Conservation (phyloP, 2,329 filamentous ascomycete species). For the Ophiostoma ulmi region DNA sequence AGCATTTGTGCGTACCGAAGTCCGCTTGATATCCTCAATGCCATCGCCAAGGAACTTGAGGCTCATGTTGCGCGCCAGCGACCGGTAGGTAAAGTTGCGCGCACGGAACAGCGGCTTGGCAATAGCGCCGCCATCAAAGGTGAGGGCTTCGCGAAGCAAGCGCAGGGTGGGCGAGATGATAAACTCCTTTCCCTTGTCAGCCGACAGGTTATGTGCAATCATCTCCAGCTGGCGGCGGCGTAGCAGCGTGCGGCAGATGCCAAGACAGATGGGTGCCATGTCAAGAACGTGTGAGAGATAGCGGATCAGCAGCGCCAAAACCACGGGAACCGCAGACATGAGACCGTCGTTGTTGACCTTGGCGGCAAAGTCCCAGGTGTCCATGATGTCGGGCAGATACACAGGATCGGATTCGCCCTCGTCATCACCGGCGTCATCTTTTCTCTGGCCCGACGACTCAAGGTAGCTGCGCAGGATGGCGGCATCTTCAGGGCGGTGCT, state of each 20-base stretch:
- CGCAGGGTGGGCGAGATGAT: constrained; percentile 84
- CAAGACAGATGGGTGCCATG: constrained; percentile 67
- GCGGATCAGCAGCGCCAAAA: constrained; percentile 75
- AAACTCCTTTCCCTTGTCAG: constrained; percentile 77
- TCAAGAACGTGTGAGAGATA: constrained; percentile 69
- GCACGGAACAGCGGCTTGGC: constrained; percentile 73
- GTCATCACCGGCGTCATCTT: constrained; percentile 38
- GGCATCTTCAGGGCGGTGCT: constrained; percentile 44
- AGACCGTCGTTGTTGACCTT: constrained; percentile 75
- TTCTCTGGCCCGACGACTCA: constrained; percentile 41
- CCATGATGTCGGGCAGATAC: constrained; percentile 73
- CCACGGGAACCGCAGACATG: constrained; percentile 72
- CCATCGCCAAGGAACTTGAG: constrained; percentile 57
- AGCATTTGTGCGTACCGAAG: constrained; percentile 77
- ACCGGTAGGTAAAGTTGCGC: constrained; percentile 72
- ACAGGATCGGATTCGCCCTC: constrained; percentile 53
- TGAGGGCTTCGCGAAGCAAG: constrained; percentile 77
- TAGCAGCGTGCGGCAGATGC: constrained; percentile 75
- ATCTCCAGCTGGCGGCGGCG: constrained; percentile 77
- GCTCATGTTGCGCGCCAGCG: constrained; percentile 73
- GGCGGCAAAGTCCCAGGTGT: constrained; percentile 80
- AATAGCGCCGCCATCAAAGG: constrained; percentile 76
- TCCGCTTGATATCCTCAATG: constrained; percentile 61
- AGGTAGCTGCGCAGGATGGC: constrained; percentile 67
- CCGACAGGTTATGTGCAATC: constrained; percentile 70